Evolutionary conservation across 2,329 filamentous ascomycete species (phyloP).

Genomic region (Epichloe sibirici): DNA sequence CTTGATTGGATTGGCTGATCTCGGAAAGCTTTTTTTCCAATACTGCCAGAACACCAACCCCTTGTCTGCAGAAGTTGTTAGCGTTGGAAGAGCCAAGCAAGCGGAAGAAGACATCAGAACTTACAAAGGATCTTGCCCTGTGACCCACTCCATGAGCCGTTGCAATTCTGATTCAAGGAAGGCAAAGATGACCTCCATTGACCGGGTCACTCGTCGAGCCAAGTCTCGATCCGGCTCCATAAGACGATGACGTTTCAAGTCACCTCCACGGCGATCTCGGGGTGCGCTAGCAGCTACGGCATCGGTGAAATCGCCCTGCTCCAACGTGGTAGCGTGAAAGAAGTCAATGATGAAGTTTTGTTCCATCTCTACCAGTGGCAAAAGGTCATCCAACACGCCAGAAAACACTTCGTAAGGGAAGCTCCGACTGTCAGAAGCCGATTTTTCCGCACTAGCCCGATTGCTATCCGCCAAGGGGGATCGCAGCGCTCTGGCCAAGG

Average conservation of each 20-base stretch:
- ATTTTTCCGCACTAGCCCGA: constrained; percentile 41
- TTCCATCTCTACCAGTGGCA: constrained; percentile 78
- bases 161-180: constrained; percentile 73
- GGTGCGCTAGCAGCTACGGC: constrained; percentile 55
- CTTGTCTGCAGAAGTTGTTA: constrained; percentile 48
- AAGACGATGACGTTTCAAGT: constrained; percentile 60
- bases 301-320: constrained; percentile 73
- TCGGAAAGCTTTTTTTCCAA: constrained; percentile 67
- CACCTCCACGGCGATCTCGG: constrained; percentile 55
- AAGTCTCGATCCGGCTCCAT: constrained; percentile 84
- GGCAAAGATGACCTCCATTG: constrained; percentile 80
- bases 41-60: constrained; percentile 70
- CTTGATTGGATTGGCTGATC: constrained; percentile 82
- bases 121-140: constrained; percentile 70
- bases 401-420: constrained; percentile 73
- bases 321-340: constrained; percentile 84
- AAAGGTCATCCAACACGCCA: constrained; percentile 66
- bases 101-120: constrained; percentile 25
- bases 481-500: constrained; percentile 61
- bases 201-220: constrained; percentile 70
- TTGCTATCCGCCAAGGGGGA: constrained; percentile 50
- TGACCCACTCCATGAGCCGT: constrained; percentile 70
- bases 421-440: constrained; percentile 47
- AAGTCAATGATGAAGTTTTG: constrained; percentile 97
- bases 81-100: not conserved